Base-by-base conservation (phyloP, 345 rosid genomes). In the Cardamine resedifolia region DNA sequence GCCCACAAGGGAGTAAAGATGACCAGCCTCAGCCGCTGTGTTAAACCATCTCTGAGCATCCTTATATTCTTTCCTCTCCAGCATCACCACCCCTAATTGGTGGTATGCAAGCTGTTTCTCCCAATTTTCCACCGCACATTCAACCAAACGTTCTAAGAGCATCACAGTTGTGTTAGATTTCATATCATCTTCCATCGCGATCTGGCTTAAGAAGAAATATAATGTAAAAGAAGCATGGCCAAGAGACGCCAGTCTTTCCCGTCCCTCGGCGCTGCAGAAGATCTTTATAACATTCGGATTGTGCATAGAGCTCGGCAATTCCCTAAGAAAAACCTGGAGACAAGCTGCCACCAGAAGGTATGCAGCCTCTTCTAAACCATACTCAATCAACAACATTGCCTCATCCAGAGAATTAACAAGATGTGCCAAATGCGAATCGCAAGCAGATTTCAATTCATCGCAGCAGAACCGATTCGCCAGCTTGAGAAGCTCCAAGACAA, bases 1-100 rank as follows among this genome's bases (percentile, higher is more conserved):
- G 20, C 97, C 98, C 23, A 81, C 88, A 8, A 75, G 65, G 0
- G 97, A 94, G 74, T 88, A 94, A 45, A 80, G 19, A 81, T 89
- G 97, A 45, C 96, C 97, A 16, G 81, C 85, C 61, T 83, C 88
- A 9, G 68, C 88, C 0, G 97, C 96, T 16, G 75, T 78, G 74
- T 89, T 81, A 58, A 94, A 94, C 91, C 93, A 91, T 10, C 75
- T 79, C 71, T 89, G 86, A 18, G 98, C 97, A 70, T 94, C 98
- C 66, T 91, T 91, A 45, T 83, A 91, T 76, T 94, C 98, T 71
- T 82, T 81, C 79, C 97, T 87, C 79, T 85, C 96, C 18, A 91
- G 84, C 97, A 94, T 91, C 62, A 88, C 96, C 50, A 85, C 92
- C 30, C 98, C 97, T 61, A 91, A 74, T 51, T 81, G 96, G 70